These are phyloP conservation scores for Vigna reflexopilosa DNA, from an alignment of 306 rosid genomes.

Conservation along the genomic window DNA sequence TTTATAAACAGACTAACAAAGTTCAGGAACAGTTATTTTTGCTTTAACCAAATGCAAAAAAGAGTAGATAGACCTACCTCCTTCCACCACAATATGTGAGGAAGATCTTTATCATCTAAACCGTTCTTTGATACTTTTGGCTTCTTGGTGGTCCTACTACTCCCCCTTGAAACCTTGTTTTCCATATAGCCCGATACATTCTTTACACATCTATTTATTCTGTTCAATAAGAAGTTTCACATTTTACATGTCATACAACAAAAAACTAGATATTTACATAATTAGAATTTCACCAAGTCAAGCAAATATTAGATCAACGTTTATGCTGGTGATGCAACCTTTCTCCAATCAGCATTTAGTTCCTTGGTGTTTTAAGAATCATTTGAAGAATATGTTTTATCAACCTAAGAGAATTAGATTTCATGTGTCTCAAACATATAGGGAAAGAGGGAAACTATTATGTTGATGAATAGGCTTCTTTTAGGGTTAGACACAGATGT, in stretches of 20 bases:
- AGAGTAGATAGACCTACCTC: constrained; percentile 58
- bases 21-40: constrained; percentile 20
- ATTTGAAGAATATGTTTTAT: no score
- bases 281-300: constrained; percentile 31
- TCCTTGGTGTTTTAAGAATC: no score
- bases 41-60: background rate
- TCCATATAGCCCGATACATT: constrained; percentile 53
- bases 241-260: constrained; percentile 38
- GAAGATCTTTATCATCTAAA: constrained; percentile 71
- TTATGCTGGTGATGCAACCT: no score
- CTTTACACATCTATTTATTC: constrained; percentile 50
- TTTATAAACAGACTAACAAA: constrained; percentile 36
- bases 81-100: constrained; percentile 90
- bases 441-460: no score
- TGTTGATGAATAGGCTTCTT: no score
- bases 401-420: no score
- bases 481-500: no score
- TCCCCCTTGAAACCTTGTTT: constrained; percentile 57
- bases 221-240: constrained; percentile 23
- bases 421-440: no score
- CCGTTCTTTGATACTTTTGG: constrained; percentile 47
- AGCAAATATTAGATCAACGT: background rate
- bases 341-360: no score
- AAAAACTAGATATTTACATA: constrained; percentile 25
- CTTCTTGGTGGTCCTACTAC: constrained; percentile 66